These are phyloP conservation scores for Cadophora sp. DNA, from an alignment of 2,329 filamentous ascomycete species.

Conservation along the genomic window DNA sequence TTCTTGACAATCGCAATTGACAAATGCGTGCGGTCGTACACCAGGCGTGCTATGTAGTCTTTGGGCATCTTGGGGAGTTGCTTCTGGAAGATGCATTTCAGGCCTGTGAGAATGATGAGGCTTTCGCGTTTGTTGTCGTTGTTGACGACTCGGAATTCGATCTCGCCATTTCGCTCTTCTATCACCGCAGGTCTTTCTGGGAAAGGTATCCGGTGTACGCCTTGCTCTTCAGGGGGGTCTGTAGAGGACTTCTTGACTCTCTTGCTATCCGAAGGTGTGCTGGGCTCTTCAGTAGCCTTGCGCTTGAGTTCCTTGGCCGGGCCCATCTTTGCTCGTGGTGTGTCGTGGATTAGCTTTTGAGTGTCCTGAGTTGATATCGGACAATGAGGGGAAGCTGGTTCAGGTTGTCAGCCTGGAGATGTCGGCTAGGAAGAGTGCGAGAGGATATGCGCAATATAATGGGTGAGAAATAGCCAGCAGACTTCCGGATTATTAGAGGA, in stretches of 20 bases:
- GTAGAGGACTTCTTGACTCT: constrained; percentile 61
- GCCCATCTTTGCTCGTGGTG: constrained; percentile 32
- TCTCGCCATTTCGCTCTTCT: constrained; percentile 92
- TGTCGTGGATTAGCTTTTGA: background rate
- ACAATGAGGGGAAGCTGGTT: background rate
- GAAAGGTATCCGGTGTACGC: constrained; percentile 67
- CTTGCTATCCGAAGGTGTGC: constrained; percentile 67
- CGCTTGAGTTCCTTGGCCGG: constrained; percentile 59
- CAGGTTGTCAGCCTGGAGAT: background rate
- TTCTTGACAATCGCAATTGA: constrained; percentile 98
- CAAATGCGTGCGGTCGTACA: constrained; percentile 95
- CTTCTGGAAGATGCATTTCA: constrained; percentile 99
- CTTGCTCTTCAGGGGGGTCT: constrained; percentile 36
- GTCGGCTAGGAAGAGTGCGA: background rate
- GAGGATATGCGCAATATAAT: background rate
- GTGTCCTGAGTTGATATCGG: background rate
- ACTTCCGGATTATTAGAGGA: background rate
- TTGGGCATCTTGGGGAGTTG: constrained; percentile 99
- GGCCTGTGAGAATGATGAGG: constrained; percentile 90
- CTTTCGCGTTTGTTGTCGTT: constrained; percentile 90
- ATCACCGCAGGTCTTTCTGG: constrained; percentile 93
- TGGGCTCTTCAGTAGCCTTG: constrained; percentile 72
- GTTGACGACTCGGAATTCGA: constrained; percentile 97
- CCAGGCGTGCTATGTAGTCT: constrained; percentile 95
- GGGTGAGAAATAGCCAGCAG: background rate